These are phyloP conservation scores for Ophiosphaerella korrae DNA, from an alignment of 2,329 filamentous ascomycete genomes.

Conservation along the genomic window DNA sequence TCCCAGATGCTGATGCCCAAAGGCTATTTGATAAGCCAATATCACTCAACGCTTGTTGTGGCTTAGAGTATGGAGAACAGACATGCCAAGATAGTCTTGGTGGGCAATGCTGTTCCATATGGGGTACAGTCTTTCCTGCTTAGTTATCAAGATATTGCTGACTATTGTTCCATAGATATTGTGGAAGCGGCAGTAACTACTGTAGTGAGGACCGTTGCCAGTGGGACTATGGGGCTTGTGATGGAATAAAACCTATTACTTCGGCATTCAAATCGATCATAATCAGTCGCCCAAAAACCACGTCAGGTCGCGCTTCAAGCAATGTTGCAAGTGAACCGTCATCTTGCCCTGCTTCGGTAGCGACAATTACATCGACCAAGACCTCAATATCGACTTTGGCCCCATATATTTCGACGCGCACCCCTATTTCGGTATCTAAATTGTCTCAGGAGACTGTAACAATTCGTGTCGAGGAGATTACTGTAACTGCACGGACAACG, in stretches of 20 bases:
- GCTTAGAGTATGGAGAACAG: neutral
- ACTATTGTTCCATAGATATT: neutral
- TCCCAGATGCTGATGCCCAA: neutral
- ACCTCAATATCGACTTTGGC: no score
- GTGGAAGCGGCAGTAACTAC: neutral
- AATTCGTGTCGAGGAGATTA: neutral
- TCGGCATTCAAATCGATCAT: neutral
- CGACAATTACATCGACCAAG: neutral
- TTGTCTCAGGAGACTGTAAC: neutral
- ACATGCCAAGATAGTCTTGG: neutral
- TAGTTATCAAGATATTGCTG: neutral
- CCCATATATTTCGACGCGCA: neutral
- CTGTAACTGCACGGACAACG: neutral
- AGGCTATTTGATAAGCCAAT: neutral
- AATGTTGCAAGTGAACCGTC: no score
- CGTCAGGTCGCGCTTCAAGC: neutral
- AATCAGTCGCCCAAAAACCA: neutral
- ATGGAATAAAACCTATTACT: neutral
- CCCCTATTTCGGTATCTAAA: neutral
- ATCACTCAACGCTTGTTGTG: neutral
- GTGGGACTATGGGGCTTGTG: neutral
- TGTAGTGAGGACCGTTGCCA: neutral
- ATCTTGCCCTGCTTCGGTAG: neutral
- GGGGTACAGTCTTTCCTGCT: neutral
- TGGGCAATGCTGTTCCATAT: neutral